phyloP scores from a whole-genome alignment of 345 rosid genomes.

The Kandelia obovata region DNA sequence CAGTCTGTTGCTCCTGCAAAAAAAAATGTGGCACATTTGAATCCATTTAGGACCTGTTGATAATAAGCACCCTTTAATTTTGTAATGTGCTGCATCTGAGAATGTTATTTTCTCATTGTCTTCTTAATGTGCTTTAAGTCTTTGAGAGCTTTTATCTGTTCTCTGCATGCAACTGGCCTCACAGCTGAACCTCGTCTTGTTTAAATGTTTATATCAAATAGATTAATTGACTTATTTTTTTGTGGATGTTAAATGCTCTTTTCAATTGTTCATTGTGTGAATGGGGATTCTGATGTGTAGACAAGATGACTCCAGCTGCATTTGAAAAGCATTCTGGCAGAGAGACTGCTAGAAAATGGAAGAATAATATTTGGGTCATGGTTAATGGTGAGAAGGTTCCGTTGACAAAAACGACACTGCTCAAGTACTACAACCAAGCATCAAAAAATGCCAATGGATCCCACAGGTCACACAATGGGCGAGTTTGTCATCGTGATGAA shows the following conservation, averaged over 20 bases:
- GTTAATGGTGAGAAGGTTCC: conserved; percentile 89
- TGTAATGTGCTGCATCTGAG: background rate
- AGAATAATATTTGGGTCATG: conserved; percentile 97
- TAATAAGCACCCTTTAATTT: conserved; percentile 4
- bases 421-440: conserved; percentile 80
- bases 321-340: conserved; percentile 99
- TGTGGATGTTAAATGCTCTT: background rate
- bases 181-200: background rate
- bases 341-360: conserved; percentile 99
- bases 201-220: background rate
- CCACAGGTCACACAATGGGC: conserved; percentile 57
- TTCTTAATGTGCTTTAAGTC: conserved; percentile 13
- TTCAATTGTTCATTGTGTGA: conserved; percentile 26
- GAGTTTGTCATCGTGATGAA: conserved; percentile 82
- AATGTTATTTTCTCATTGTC: background rate
- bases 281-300: conserved; percentile 42
- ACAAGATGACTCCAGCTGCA: conserved; percentile 92
- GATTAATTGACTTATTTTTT: background rate
- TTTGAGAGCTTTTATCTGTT: conserved; percentile 2
- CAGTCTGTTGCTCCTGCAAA: conserved; percentile 7
- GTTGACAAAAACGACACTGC: conserved; percentile 79
- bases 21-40: conserved; percentile 6
- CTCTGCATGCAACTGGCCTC: conserved; percentile 15
- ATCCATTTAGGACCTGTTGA: conserved; percentile 5
- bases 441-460: conserved; percentile 61